Percentiles rank a stretch among this genome's conserved stretches.
Conservation (phyloP, 228 moss, liverwort and hornwort species). For the Sphagnum fallax region DNA sequence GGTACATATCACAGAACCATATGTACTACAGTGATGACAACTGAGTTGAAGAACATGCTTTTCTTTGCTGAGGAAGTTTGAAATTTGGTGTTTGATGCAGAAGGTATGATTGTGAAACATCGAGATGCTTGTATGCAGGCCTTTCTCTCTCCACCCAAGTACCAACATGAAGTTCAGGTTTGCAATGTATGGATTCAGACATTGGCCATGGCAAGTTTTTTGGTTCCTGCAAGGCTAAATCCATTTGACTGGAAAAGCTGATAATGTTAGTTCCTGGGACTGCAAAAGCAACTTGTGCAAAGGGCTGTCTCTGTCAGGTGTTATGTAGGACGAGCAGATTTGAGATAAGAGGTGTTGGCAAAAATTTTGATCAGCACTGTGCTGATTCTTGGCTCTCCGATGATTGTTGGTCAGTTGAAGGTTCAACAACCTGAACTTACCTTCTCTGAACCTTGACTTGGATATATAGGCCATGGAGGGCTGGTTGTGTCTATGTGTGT, state of each 20-base stretch:
- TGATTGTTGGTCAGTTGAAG: slow-evolving; percentile 21
- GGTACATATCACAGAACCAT: no score
- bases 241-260: no score
- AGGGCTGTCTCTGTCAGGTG: not conserved
- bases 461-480: no score
- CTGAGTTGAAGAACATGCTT: no score
- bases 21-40: no score
- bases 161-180: not conserved
- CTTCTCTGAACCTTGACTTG: not conserved
- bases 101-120: slow-evolving; percentile 17
- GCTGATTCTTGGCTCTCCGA: slow-evolving; percentile 29
- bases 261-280: no score
- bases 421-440: slow-evolving; percentile 2
- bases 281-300: no score
- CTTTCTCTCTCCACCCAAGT: not conserved
- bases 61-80: no score
- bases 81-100: slow-evolving; percentile 6
- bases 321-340: not conserved
- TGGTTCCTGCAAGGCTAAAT: no score
- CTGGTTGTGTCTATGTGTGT: no score
- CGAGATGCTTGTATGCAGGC: slow-evolving; percentile 11
- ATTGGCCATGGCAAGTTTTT: not conserved
- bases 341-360: not conserved
- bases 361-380: not conserved
- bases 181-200: not conserved